A percentile compares a stretch with the other conserved stretches of the same genome.
Evolutionary conservation across 2,329 filamentous ascomycete genomes (phyloP).

Genomic region (Xylaria arbuscula): DNA sequence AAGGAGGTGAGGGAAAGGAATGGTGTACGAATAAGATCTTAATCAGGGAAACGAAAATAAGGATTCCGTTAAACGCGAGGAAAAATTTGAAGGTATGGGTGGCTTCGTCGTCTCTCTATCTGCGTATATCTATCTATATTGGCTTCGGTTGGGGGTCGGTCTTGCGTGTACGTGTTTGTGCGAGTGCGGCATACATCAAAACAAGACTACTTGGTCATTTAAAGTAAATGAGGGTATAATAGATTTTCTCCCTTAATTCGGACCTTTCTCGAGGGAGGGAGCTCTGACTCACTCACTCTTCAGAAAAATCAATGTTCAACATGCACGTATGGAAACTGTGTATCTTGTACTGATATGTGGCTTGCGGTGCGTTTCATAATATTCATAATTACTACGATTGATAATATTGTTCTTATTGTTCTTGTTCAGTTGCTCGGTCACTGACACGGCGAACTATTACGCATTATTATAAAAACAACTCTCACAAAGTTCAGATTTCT

Average conservation of each 20-base stretch:
- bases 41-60: conserved; percentile 3
- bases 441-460: too few relatives aligned
- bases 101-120: conserved; percentile 16
- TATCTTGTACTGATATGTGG: neutral
- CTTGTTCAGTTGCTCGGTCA: too few relatives aligned
- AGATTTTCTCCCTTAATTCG: neutral
- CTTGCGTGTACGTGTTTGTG: neutral
- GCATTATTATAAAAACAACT: too few relatives aligned
- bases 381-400: too few relatives aligned
- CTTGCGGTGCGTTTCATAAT: neutral
- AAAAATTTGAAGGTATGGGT: neutral
- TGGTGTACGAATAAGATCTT: neutral
- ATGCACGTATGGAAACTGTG: too few relatives aligned
- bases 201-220: conserved; percentile 6
- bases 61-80: conserved; percentile 12
- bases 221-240: conserved; percentile 21
- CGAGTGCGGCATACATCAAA: conserved; percentile 29
- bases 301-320: too few relatives aligned
- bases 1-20: neutral
- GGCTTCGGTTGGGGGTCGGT: conserved; percentile 5
- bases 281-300: neutral
- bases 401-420: too few relatives aligned
- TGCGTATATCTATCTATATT: neutral
- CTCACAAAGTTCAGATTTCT: too few relatives aligned
- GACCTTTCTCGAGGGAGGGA: conserved; percentile 1